Evolutionary conservation across 2,329 filamentous ascomycete genomes (phyloP).

Genomic region (Stachybotrys chlorohalonatus): DNA sequence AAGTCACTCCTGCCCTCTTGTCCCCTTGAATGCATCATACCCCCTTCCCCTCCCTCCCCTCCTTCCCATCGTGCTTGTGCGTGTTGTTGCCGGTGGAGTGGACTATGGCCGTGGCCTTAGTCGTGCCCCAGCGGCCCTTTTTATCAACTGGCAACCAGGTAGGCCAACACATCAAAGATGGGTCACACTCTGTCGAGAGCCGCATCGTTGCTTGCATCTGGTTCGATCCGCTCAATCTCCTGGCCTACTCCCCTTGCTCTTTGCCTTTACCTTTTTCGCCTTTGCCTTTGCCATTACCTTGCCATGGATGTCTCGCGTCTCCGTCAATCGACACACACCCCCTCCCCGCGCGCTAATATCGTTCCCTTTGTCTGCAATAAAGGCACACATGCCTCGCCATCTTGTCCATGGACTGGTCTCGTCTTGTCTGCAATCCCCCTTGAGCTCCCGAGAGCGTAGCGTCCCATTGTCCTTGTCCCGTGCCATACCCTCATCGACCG

Average conservation of each 20-base stretch:
- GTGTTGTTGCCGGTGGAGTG: not conserved
- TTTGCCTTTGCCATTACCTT: not conserved
- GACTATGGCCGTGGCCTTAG: not conserved
- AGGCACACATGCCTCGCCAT: slow-evolving; percentile 53
- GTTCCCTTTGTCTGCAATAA: slow-evolving; percentile 51
- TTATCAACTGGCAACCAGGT: slow-evolving; percentile 72
- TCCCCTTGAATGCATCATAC: not conserved
- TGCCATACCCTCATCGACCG: not conserved
- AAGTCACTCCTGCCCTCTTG: not conserved
- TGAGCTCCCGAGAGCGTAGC: slow-evolving; percentile 38
- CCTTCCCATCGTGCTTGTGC: slow-evolving; percentile 26
- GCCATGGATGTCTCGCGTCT: slow-evolving; percentile 12
- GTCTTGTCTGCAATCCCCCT: slow-evolving; percentile 32
- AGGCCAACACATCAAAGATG: slow-evolving; percentile 85
- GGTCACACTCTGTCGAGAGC: slow-evolving; percentile 58
- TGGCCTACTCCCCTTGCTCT: not conserved
- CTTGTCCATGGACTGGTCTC: slow-evolving; percentile 30
- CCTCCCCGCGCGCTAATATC: slow-evolving; percentile 37
- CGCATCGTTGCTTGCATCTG: slow-evolving; percentile 56
- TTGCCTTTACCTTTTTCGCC: not conserved
- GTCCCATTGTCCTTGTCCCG: not conserved
- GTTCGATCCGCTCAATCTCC: slow-evolving; percentile 19
- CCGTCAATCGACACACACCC: slow-evolving; percentile 13
- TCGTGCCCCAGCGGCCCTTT: slow-evolving; percentile 35
- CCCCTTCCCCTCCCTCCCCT: not conserved